A percentile compares a stretch with the other conserved stretches of the same genome.
Evolutionary conservation across 2,329 filamentous ascomycete species (phyloP).

Genomic region (Diaporthe ilicicola): DNA sequence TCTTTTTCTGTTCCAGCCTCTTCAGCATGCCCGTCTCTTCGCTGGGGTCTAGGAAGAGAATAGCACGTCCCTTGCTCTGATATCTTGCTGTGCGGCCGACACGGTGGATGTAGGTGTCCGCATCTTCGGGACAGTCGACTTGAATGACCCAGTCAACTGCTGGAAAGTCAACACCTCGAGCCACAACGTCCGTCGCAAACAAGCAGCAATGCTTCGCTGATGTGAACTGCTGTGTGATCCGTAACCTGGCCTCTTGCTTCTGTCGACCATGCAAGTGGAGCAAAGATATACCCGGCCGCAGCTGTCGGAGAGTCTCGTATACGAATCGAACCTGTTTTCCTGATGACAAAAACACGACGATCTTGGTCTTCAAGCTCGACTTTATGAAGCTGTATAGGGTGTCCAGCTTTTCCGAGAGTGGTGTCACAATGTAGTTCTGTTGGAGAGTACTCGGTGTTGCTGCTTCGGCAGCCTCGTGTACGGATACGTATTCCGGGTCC

Average conservation of each 20-base stretch:
- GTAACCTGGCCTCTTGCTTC: constrained; percentile 87
- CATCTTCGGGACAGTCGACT: constrained; percentile 94
- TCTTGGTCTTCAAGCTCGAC: constrained; percentile 90
- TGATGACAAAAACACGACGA: constrained; percentile 93
- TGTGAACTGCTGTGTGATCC: constrained; percentile 86
- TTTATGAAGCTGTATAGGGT: constrained; percentile 94
- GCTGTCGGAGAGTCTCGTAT: constrained; percentile 89
- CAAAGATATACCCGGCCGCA: constrained; percentile 93
- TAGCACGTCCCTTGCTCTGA: constrained; percentile 84
- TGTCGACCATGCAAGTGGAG: constrained; percentile 94
- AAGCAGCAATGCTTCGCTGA: constrained; percentile 84
- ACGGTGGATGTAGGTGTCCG: constrained; percentile 96
- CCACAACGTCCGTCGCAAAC: constrained; percentile 95
- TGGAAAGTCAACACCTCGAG: constrained; percentile 93
- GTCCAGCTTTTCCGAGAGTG: constrained; percentile 88
- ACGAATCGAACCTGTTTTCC: constrained; percentile 97
- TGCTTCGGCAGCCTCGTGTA: constrained; percentile 81
- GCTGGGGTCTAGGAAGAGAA: constrained; percentile 89
- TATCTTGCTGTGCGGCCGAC: constrained; percentile 96
- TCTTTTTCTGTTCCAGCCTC: constrained; percentile 86
- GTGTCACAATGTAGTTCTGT: constrained; percentile 90
- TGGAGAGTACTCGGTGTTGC: constrained; percentile 87
- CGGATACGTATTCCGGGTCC: constrained; percentile 94
- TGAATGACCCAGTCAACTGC: constrained; percentile 99
- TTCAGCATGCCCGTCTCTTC: constrained; percentile 94